Percentiles rank a stretch among this genome's conserved stretches.
Evolutionary conservation across 352 stramenopile genomes (phyloP).

Genomic region (Phytophthora constricta): DNA sequence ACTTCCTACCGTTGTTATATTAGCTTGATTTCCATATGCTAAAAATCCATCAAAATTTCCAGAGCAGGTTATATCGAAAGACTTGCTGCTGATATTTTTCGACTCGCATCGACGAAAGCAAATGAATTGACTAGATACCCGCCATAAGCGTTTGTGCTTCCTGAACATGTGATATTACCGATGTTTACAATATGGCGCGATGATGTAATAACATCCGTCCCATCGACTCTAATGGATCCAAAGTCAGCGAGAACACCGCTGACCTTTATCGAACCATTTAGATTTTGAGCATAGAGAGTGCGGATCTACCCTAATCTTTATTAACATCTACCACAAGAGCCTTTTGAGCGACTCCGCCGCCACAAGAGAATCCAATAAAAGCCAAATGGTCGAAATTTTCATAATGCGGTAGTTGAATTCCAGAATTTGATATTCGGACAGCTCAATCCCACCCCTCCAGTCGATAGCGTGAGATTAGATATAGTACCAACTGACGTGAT

Average conservation of each 20-base stretch:
- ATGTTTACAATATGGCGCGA: background rate
- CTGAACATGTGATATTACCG: background rate
- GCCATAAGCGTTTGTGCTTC: background rate
- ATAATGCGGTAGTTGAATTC: background rate
- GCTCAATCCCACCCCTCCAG: background rate
- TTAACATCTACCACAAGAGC: background rate
- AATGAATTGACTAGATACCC: background rate
- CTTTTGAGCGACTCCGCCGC: background rate
- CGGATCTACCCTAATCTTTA: background rate
- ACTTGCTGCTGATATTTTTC: background rate
- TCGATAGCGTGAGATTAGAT: background rate
- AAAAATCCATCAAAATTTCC: background rate
- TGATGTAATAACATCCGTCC: background rate
- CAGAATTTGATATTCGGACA: background rate
- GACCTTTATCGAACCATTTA: background rate
- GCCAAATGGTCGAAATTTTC: background rate
- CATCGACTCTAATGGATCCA: background rate
- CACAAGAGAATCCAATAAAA: conserved; percentile 1
- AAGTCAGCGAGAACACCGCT: background rate
- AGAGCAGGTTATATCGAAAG: background rate
- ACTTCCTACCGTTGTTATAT: conserved; percentile 3
- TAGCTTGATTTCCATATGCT: conserved; percentile 4
- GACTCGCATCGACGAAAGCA: background rate
- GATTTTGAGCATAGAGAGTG: background rate
- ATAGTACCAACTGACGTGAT: background rate